These are phyloP conservation scores for Diplodia corticola DNA, from an alignment of 2,329 filamentous ascomycete genomes.

Conservation along the genomic window DNA sequence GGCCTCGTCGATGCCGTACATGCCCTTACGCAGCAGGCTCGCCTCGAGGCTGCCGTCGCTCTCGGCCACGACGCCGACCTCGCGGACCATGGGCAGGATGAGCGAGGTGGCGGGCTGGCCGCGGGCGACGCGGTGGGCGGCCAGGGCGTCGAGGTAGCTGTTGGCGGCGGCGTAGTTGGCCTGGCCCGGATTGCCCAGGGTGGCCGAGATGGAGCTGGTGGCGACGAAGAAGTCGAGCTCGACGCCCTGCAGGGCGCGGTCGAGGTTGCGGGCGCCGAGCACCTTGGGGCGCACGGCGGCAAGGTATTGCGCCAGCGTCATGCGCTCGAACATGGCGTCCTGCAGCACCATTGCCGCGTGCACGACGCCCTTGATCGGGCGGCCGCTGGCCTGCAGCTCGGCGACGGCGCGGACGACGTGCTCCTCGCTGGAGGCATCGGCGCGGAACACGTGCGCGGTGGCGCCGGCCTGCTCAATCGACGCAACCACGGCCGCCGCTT, in stretches of 20 bases:
- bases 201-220: slow-evolving; percentile 53
- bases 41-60: slow-evolving; percentile 24
- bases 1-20: slow-evolving; percentile 46
- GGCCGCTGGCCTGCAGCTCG: not conserved
- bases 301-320: slow-evolving; percentile 52
- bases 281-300: slow-evolving; percentile 54
- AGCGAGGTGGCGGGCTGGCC: slow-evolving; percentile 24
- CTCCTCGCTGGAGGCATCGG: slow-evolving; percentile 5
- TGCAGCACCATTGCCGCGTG: slow-evolving; percentile 35
- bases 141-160: slow-evolving; percentile 45
- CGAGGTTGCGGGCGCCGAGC: slow-evolving; percentile 53
- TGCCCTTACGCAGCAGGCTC: slow-evolving; percentile 23
- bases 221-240: slow-evolving; percentile 51
- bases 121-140: slow-evolving; percentile 21
- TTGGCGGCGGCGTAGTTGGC: slow-evolving; percentile 57
- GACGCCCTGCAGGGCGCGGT: slow-evolving; percentile 25
- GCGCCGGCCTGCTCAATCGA: not conserved
- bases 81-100: slow-evolving; percentile 16
- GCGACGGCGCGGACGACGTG: not conserved
- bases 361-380: slow-evolving; percentile 30
- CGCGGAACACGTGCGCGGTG: slow-evolving; percentile 11
- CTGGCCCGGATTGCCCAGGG: slow-evolving; percentile 54
- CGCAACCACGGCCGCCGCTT: not conserved
- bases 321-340: slow-evolving; percentile 37
- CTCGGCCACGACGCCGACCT: slow-evolving; percentile 26